Evolutionary conservation across 768 basidiomycete species (phyloP), one percentile per base, ranked within the genome.

Genomic region (Pleurotus citrinopileatus): DNA sequence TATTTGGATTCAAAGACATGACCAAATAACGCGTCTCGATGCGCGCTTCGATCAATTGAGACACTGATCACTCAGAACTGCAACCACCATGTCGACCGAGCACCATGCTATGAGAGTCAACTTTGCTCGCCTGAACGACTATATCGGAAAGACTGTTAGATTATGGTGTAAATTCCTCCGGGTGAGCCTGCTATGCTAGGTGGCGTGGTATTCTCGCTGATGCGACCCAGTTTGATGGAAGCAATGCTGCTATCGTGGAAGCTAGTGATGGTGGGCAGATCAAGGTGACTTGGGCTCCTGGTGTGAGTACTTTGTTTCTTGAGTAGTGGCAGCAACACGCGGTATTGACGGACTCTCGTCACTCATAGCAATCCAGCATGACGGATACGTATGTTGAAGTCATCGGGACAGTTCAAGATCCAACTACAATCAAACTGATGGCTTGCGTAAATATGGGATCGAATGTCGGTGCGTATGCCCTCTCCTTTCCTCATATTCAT

Each of bases 241-340:
- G 76, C 12, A 65, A 66, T 2, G 77, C 82, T 10, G 75, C 80
- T 2, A 43, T 57, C 15, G 84, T 91, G 10, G 76, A 84, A 56
- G 80, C 88, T 0, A 75, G 77, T 40, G 91, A 92, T 61, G 86
- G 83, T 1, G 84, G 81, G 0, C 72, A 90, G 63, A 81, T 87
- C 5, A 70, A 67, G 20, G 67, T 87, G 17, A 61, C 63, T 12
- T 60, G 81, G n/a, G 57, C 59, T 3, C 5, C 27, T 4, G 57
- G 65, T 54, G 84, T 83, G 44, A 61, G 70, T 53, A 25, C 56
- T 34, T 29, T n/a, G n/a, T n/a, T 27, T 20, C n/a, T 45, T 37
- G 17, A 12, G 23, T 29, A 4, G 15, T 54, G 34, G 17, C 20
- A 6, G 25, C 13, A 10, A 17, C 13, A n/a, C 15, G 15, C 8